Evolutionary conservation across 2,329 filamentous ascomycete species (phyloP), one percentile per base, ranked within the genome.

Genomic region (Delphinella strobiligena): DNA sequence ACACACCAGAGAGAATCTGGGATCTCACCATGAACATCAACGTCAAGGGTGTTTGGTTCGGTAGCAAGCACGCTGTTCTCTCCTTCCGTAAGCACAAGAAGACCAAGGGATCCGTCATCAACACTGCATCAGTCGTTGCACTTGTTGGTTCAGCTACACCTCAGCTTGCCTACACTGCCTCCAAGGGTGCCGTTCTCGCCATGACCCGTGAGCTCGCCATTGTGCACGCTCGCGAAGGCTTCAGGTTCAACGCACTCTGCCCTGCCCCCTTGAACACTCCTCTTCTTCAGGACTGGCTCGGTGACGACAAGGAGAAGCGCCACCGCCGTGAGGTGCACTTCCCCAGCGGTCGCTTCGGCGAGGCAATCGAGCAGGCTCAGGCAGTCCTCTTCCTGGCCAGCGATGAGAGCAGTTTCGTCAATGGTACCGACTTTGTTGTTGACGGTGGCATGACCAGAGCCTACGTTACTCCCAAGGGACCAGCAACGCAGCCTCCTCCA

Each of bases 1-100:
- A 81, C 59, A 94, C 87, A 1, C 79, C 84, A 37, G 86, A 94
- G 67, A 78, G 76, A 53, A 88, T 95, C 67, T 95, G 88, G 88
- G 86, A 95, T 54, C 67, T 93, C 49, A 95, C 88, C 4, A 86
- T 93, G 46, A 79, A 77, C 59, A 93, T 94, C 69, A 95, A 95
- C 62, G 88, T 94, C 61, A 95, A 95, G 74, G 88, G 88, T 32
- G 88, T 95, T n/a, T 94, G 88, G 88, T 95, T 77, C 60, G 88
- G 88, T 45, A 81, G 78, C 73, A 95, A 94, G 72, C 85, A 94
- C 61, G 86, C 88, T 5, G 79, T 95, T 19, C 69, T 89, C 37
- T 75, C 83, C 33, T 71, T 95, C 52, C 80, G 87, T 48, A 78
- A 77, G 52, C 71, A 93, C 69, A 73, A 74, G 40, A 95, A 95